Evolutionary conservation across 768 basidiomycete species (phyloP), one percentile per base, ranked within the genome.

Genomic region (Termitomyces titanicus): DNA sequence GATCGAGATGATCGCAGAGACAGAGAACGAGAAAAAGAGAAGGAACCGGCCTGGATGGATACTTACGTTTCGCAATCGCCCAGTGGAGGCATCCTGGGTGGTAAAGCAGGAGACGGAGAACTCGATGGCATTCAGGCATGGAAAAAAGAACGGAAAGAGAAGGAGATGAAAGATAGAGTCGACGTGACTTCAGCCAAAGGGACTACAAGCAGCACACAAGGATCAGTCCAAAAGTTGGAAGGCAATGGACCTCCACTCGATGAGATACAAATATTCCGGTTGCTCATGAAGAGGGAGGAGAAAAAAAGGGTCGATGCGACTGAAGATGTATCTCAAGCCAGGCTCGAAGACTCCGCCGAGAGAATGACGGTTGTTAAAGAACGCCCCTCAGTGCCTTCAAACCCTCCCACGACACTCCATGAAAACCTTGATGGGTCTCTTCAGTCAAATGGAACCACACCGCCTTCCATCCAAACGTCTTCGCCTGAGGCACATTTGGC

Each of bases 31-130:
- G 84, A 85, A 61, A 83, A 82, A 62, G 92, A 94, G 73, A 91
- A 88, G 63, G 92, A 93, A 65, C 92, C 91, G 22, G 91, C 91
- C 17, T 94, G 91, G 91, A 94, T 94, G 91, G 92, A 92, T 60
- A 84, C 88, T 18, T 92, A 91, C 66, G 79, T 92, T 57, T 89
- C 90, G 12, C 77, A 72, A 48, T 78, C 77, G 22, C 67, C 82
- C 17, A 73, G 71, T 31, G 72, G 75, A 45, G 88, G 86, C 13
- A 84, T 89, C 51, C 74, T 89, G 51, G 87, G 88, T 17, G 81
- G 81, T 8, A 80, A 80, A 56, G 73, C 72, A 31, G 68, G 71
- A 25, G 79, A 81, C 46, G 91, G 88, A 18, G 87, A 88, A 64
- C 72, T 91, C 24, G 91, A 93, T 66, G 83, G 88, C 34, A 90